Evolutionary conservation across 2,329 filamentous ascomycete genomes (phyloP).

Genomic region (Neonectria sp.): DNA sequence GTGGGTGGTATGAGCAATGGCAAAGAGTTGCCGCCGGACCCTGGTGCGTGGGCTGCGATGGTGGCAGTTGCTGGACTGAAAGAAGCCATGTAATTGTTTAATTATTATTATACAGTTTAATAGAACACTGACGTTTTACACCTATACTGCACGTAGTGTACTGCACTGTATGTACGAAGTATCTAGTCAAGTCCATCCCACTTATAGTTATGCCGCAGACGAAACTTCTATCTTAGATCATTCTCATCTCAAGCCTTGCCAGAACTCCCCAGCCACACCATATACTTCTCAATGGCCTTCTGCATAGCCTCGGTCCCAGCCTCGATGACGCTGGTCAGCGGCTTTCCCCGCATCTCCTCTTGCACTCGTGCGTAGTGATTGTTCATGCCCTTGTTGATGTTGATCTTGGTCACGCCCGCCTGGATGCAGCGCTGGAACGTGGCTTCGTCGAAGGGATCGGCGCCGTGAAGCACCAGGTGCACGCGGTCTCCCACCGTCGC

Average conservation of each 20-base stretch:
- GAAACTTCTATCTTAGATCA: too few relatives aligned
- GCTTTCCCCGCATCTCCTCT: slow-evolving; percentile 62
- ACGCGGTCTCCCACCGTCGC: slow-evolving; percentile 61
- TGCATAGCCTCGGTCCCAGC: slow-evolving; percentile 63
- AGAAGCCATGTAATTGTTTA: slow-evolving; percentile 18
- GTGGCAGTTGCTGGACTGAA: slow-evolving; percentile 57
- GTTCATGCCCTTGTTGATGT: slow-evolving; percentile 68
- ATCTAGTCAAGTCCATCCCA: too few relatives aligned
- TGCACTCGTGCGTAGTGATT: slow-evolving; percentile 62
- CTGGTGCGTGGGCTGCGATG: slow-evolving; percentile 80
- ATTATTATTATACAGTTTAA: background rate
- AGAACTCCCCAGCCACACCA: slow-evolving; percentile 61
- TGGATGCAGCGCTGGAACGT: slow-evolving; percentile 62
- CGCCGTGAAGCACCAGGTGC: slow-evolving; percentile 63
- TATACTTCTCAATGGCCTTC: slow-evolving; percentile 63
- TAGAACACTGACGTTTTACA: background rate
- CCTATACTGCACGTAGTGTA: background rate
- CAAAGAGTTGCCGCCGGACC: slow-evolving; percentile 73
- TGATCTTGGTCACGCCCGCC: slow-evolving; percentile 63
- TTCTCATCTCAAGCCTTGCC: slow-evolving; percentile 56
- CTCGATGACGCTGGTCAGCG: slow-evolving; percentile 64
- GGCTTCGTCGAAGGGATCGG: slow-evolving; percentile 62
- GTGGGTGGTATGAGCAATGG: slow-evolving; percentile 69
- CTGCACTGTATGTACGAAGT: background rate
- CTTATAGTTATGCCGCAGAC: background rate